A percentile compares a stretch with the other conserved stretches of the same genome.
phyloP scores from a whole-genome alignment of 148 eudicot species.

The Rhododendron mucronatum region DNA sequence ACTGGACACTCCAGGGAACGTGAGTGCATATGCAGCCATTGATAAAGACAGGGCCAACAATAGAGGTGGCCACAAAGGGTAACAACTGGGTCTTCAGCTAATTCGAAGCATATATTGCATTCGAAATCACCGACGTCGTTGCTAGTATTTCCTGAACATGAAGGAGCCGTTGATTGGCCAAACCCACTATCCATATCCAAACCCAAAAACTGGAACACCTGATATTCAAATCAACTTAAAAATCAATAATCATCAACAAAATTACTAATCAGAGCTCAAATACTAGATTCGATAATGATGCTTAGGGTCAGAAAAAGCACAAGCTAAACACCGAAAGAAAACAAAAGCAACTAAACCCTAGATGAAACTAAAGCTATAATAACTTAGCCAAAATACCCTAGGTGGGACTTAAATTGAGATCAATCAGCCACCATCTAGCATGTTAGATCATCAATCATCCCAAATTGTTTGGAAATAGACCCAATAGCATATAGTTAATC shows the following conservation, averaged over 20 bases:
- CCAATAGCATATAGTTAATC: not conserved
- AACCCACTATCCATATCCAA: conserved; percentile 19
- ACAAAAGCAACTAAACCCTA: not conserved
- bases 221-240: not conserved
- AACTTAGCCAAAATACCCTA: not conserved
- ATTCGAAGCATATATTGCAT: conserved; percentile 47
- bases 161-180: conserved; percentile 11
- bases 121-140: conserved; percentile 27
- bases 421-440: not conserved
- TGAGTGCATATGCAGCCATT: conserved; percentile 41
- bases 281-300: not conserved
- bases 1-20: conserved; percentile 37
- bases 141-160: conserved; percentile 11
- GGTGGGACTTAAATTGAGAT: not conserved
- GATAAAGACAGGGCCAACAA: conserved; percentile 50
- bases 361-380: not conserved
- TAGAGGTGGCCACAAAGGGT: conserved; percentile 52
- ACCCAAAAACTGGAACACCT: not conserved
- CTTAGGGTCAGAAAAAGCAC: not conserved
- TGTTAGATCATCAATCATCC: not conserved
- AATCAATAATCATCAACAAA: not conserved
- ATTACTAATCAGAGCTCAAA: not conserved
- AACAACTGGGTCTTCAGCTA: conserved; percentile 42
- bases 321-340: not conserved
- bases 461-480: not conserved